Base-by-base conservation (phyloP, 345 rosid species). In the Sisymbrium altissimum region DNA sequence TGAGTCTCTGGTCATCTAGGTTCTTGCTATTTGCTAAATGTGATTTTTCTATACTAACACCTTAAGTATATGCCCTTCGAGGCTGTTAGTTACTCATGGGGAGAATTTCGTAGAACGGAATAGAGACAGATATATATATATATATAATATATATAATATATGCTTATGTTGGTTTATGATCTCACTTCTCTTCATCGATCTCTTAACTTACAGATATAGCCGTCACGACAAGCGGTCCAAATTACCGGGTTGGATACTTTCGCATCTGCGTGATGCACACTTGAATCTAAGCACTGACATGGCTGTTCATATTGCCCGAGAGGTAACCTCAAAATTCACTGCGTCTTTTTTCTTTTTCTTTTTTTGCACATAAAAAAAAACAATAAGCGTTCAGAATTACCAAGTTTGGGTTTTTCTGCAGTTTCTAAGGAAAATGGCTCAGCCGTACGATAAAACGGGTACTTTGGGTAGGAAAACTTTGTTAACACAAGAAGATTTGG, bases 391-490 rank as follows among this genome's bases (percentile, higher is more conserved):
- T 46, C 23, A 30, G 60, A 18, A 11, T 12, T 35, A 33, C 9
- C 11, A 70, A 63, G 45, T 57, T 64, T 39, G 66, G 59, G n/a
- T 30, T 62, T 21, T 10, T 44, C 0, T 78, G 79, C 87, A 92
- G 97, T 95, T 90, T 70, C 89, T 92, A 12, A 80, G 97, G 61
- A 95, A 88, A 84, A 95, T 95, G 99, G 99, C 97, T 60, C 99
- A 95, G 69, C 98, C 99, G 10, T 88, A 88, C 76, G 98, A 92
- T 57, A 92, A 86, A 84, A 88, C 96, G 14, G 64, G 83, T 13
- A 73, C 78, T 9, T 9, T 60, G 50, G 89, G 81, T 21, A 83
- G 78, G 78, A 91, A 87, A 81, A 95, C 99, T 40, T 82, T 95
- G 39, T 66, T 90, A 73, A 85, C 98, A 13, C 96, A 95, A 76